phyloP scores from a whole-genome alignment of 2,329 filamentous ascomycete species.

The Aureobasidium sp. region DNA sequence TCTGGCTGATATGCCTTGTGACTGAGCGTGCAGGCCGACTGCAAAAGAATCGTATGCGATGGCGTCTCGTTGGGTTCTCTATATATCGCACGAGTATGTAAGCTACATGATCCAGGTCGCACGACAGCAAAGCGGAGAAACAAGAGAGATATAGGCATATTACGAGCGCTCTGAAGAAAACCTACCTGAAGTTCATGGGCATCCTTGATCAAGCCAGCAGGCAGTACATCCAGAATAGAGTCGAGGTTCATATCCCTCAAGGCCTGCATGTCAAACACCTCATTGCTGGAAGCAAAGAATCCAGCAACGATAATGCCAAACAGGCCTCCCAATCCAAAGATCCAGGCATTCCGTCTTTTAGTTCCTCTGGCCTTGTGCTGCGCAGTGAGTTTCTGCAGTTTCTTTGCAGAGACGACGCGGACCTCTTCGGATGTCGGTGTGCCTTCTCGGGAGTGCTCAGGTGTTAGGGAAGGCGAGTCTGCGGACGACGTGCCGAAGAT shows the following conservation, averaged over 20 bases:
- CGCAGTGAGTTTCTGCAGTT: constrained; percentile 34
- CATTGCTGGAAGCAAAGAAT: constrained; percentile 82
- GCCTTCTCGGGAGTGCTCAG: constrained; percentile 30
- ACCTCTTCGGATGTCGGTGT: constrained; percentile 35
- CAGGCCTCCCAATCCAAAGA: constrained; percentile 82
- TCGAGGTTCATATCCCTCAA: constrained; percentile 68
- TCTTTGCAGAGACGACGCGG: constrained; percentile 43
- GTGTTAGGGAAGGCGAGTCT: constrained; percentile 13
- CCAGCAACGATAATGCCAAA: constrained; percentile 82
- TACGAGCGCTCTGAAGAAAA: not conserved
- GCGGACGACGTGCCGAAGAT: constrained; percentile 23
- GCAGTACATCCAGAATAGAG: constrained; percentile 75
- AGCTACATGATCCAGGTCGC: constrained; percentile 1
- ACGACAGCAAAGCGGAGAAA: not conserved
- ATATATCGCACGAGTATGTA: constrained; percentile 15
- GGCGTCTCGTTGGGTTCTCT: constrained; percentile 79
- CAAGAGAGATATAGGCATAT: not conserved
- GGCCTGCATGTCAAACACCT: constrained; percentile 77
- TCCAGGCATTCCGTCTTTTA: constrained; percentile 69
- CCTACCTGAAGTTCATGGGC: constrained; percentile 75
- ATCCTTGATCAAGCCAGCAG: constrained; percentile 76
- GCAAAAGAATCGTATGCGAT: constrained; percentile 91
- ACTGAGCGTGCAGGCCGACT: constrained; percentile 72
- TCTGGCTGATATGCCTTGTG: constrained; percentile 70
- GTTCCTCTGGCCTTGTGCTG: constrained; percentile 28